Percentiles rank a stretch among this genome's conserved stretches.
These are phyloP conservation scores for Ogataea salicorniae DNA, from an alignment of 805 yeast genomes.

Conservation along the genomic window DNA sequence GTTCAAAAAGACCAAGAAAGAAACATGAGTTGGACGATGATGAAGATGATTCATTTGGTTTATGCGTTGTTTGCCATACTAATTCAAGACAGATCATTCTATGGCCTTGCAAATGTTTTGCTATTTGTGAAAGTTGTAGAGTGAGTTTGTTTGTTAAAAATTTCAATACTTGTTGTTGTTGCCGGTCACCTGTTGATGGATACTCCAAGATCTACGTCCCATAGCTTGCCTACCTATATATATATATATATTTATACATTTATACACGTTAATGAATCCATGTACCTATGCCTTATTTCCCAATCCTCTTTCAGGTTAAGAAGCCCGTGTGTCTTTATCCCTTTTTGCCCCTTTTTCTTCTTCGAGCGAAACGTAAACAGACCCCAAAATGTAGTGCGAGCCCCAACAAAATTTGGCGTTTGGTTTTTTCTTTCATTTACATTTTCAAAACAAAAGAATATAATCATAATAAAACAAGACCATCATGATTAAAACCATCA, in stretches of 20 bases:
- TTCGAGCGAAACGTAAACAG: too few species aligned
- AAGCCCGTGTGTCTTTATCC: too few species aligned
- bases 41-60: conserved; percentile 32
- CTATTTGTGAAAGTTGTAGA: conserved; percentile 82
- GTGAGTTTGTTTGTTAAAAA: conserved; percentile 66
- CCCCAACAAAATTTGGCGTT: conserved; percentile 16
- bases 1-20: neutral
- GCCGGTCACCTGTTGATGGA: conserved; percentile 69
- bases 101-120: conserved; percentile 93
- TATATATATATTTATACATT: neutral
- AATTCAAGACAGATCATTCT: conserved; percentile 70
- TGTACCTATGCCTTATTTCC: too few species aligned
- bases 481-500: too few species aligned
- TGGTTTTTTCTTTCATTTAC: conserved; percentile 14
- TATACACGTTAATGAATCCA: neutral
- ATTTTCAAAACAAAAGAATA: conserved; percentile 11
- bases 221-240: conserved; percentile 16
- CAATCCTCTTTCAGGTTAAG: too few species aligned
- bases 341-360: too few species aligned
- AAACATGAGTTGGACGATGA: conserved; percentile 13
- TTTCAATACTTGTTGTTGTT: conserved; percentile 78
- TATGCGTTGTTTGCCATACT: conserved; percentile 79
- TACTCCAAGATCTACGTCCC: conserved; percentile 59
- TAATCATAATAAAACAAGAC: too few species aligned
- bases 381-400: conserved; percentile 12